phyloP scores from a whole-genome alignment of 495 filamentous ascomycete genomes.

The Trichoderma gamsii region DNA sequence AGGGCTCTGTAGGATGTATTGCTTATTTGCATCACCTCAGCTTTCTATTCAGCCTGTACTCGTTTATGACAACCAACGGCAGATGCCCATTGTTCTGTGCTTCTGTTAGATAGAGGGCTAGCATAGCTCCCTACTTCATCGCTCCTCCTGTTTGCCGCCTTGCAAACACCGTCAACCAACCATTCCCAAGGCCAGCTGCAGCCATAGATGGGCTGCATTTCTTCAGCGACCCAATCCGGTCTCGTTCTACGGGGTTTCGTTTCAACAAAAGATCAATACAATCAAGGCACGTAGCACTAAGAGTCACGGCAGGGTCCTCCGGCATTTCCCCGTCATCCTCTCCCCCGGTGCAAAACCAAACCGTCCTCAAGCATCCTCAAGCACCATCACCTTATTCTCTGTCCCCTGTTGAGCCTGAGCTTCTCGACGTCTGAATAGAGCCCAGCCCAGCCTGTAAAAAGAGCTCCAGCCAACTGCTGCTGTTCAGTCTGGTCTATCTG shows the following conservation, averaged over 20 bases:
- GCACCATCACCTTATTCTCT: not conserved
- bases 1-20: no score
- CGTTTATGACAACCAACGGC: no score
- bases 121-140: no score
- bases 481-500: not conserved
- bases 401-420: not conserved
- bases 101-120: no score
- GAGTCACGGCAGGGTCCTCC: not conserved
- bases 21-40: no score
- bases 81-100: no score
- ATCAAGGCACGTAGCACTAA: not conserved
- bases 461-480: not conserved
- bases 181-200: no score
- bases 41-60: no score
- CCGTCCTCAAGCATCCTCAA: not conserved
- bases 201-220: not conserved
- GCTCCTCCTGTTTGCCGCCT: no score
- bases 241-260: not conserved
- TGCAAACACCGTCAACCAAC: no score
- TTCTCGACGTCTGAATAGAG: no score
- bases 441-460: no score
- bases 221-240: not conserved
- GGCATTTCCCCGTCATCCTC: constrained; percentile 1
- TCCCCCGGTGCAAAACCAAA: not conserved
- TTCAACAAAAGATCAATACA: not conserved